Percentiles rank a stretch among this genome's conserved stretches.
Evolutionary conservation across 441 rosid species (phyloP).

Genomic region (Codiaeum variegatum): DNA sequence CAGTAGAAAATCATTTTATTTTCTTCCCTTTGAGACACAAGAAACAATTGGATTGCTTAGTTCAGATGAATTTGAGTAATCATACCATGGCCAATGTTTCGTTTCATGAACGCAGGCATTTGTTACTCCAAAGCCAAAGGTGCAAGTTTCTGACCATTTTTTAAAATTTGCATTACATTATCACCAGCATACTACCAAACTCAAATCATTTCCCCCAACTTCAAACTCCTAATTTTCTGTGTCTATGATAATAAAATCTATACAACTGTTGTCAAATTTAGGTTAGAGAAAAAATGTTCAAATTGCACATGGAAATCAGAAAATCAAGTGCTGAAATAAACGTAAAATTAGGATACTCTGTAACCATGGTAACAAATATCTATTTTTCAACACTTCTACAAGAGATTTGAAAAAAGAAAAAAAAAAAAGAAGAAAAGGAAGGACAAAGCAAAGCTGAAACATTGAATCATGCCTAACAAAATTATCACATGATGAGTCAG

Average conservation of each 20-base stretch:
- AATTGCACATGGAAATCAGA: background rate
- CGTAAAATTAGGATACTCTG: background rate
- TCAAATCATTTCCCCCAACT: background rate
- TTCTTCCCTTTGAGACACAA: background rate
- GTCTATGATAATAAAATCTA: background rate
- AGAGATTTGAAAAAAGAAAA: background rate
- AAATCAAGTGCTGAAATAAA: background rate
- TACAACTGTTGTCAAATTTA: background rate
- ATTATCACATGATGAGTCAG: background rate
- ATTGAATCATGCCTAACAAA: conserved; percentile 2
- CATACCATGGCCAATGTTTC: background rate
- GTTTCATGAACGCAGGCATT: background rate
- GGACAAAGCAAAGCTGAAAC: background rate
- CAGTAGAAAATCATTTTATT: background rate
- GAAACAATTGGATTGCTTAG: background rate
- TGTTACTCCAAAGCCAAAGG: background rate
- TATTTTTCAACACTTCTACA: conserved; percentile 6
- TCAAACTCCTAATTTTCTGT: background rate
- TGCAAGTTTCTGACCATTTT: background rate
- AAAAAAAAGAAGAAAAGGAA: background rate
- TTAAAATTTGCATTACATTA: background rate
- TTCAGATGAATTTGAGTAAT: background rate
- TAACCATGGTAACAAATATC: background rate
- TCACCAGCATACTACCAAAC: background rate
- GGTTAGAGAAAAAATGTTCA: too few relatives aligned